Evolutionary conservation across 202 grass and related monocot genomes (phyloP).

Genomic region (Saccharum hybrid): DNA sequence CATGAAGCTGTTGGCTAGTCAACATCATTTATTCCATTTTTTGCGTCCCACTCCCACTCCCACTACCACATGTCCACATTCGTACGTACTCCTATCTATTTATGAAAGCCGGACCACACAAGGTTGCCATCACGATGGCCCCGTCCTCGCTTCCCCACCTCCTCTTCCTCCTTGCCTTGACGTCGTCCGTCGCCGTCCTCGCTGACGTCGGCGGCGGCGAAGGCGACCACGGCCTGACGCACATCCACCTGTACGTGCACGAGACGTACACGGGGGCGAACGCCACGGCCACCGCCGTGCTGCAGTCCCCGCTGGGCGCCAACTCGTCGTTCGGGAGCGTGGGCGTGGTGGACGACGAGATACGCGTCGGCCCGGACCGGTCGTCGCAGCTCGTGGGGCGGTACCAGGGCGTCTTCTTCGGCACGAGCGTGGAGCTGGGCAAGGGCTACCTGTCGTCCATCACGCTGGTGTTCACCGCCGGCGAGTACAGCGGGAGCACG

Average conservation of each 20-base stretch:
- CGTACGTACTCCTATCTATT: no score
- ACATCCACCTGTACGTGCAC: constrained; percentile 43
- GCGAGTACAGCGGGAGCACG: constrained; percentile 45
- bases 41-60: no score
- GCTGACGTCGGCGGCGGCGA: no score
- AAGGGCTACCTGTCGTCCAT: constrained; percentile 9
- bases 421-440: background rate
- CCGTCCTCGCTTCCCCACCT: background rate
- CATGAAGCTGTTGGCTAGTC: no score
- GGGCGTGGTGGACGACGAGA: constrained; percentile 42
- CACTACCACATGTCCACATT: no score
- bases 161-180: background rate
- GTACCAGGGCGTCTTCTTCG: constrained; percentile 41
- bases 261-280: constrained; percentile 31
- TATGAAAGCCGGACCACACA: background rate
- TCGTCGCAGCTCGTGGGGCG: constrained; percentile 24
- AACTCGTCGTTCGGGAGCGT: constrained; percentile 36
- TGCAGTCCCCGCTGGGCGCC: constrained; percentile 26
- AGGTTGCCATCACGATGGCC: background rate
- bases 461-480: constrained; percentile 39
- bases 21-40: no score
- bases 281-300: background rate
- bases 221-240: background rate
- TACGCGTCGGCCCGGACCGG: background rate
- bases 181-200: background rate